Conservation (phyloP, 2,329 filamentous ascomycete species). For the Colletotrichum phormii region DNA sequence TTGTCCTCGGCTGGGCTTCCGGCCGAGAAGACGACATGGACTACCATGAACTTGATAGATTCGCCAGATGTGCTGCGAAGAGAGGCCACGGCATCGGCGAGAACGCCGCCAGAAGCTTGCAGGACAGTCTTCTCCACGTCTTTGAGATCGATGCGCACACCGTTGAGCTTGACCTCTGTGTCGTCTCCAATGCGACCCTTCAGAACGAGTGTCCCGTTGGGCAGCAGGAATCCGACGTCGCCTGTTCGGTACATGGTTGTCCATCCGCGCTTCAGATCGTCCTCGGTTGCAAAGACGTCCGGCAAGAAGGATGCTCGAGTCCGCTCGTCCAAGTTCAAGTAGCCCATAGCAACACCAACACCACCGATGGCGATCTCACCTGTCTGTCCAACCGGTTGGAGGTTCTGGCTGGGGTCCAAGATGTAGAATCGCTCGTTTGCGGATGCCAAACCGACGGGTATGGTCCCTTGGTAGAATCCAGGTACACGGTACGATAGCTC, state of each 20-base stretch:
- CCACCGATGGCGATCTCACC: slow-evolving; percentile 49
- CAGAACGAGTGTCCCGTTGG: slow-evolving; percentile 23
- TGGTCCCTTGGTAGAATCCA: slow-evolving; percentile 13
- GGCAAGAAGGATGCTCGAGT: not conserved
- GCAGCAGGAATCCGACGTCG: not conserved
- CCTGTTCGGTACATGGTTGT: slow-evolving; percentile 1
- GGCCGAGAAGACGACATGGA: slow-evolving; percentile 41
- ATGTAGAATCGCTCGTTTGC: slow-evolving; percentile 54
- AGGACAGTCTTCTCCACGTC: slow-evolving; percentile 49
- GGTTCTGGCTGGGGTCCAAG: slow-evolving; percentile 47
- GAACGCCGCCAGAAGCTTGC: slow-evolving; percentile 26
- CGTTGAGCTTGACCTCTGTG: slow-evolving; percentile 58
- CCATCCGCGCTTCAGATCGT: not conserved
- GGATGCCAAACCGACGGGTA: slow-evolving; percentile 37
- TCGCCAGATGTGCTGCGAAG: slow-evolving; percentile 32
- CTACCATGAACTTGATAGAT: slow-evolving; percentile 41
- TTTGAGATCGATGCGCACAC: slow-evolving; percentile 57
- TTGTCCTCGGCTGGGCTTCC: not conserved
- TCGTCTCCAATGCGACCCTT: slow-evolving; percentile 54
- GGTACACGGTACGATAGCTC: slow-evolving; percentile 4
- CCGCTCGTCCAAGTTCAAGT: slow-evolving; percentile 43
- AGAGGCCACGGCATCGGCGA: slow-evolving; percentile 41
- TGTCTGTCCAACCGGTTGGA: slow-evolving; percentile 50
- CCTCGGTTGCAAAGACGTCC: not conserved
- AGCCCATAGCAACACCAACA: slow-evolving; percentile 46